Conservation (phyloP, 164 flowering plant genomes). For the Tetracentron sinense region DNA sequence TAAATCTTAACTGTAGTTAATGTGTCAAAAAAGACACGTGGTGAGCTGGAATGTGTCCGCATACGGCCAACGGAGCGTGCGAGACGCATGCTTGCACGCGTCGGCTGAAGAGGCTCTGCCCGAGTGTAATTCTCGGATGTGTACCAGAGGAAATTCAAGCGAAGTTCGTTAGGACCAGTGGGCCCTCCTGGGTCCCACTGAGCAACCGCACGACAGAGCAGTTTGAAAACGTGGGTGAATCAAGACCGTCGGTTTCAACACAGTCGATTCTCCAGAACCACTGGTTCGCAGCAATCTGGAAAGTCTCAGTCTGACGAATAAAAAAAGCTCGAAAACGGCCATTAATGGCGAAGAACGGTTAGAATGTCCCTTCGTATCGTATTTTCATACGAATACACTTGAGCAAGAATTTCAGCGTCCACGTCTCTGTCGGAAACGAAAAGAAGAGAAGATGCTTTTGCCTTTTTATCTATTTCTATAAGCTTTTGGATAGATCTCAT, state of each 20-base stretch:
- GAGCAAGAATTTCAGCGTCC: constrained; percentile 6
- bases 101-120: too few relatives aligned
- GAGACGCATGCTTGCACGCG: too few relatives aligned
- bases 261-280: not conserved
- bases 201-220: not conserved
- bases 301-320: not conserved
- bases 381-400: not conserved
- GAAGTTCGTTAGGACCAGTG: too few relatives aligned
- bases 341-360: constrained; percentile 18
- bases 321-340: constrained; percentile 3
- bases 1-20: too few relatives aligned
- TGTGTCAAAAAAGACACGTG: too few relatives aligned
- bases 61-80: too few relatives aligned
- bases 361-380: not conserved
- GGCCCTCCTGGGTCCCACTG: too few relatives aligned
- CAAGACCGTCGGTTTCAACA: not conserved
- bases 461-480: not conserved
- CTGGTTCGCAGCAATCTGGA: too few relatives aligned
- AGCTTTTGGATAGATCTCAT: constrained; percentile 11
- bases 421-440: constrained; percentile 1
- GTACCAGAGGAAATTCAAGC: too few relatives aligned
- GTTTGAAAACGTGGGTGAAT: constrained; percentile 8
- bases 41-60: too few relatives aligned
- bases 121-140: too few relatives aligned
- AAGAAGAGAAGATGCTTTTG: constrained; percentile 11